These are phyloP conservation scores for Ambrosiella cleistominuta DNA, from an alignment of 2,329 filamentous ascomycete species.

Conservation along the genomic window DNA sequence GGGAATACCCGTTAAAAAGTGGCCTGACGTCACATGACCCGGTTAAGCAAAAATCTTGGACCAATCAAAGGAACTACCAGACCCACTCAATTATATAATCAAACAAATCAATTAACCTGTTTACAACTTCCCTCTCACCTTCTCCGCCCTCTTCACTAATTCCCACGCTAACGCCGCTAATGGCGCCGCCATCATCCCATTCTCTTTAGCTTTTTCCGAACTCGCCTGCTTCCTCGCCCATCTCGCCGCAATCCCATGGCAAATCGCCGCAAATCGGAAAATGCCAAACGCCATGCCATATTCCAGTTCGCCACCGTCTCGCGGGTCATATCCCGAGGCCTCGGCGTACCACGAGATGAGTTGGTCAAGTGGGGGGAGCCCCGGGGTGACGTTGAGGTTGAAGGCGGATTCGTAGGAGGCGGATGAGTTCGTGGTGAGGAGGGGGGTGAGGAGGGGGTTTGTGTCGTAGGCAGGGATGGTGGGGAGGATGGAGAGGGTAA, in stretches of 20 bases:
- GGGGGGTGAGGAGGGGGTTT: slow-evolving; percentile 15
- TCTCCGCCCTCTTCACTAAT: slow-evolving; percentile 35
- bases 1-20: no score
- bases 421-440: slow-evolving; percentile 14
- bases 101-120: not conserved
- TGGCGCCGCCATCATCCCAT: slow-evolving; percentile 50
- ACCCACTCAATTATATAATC: no score
- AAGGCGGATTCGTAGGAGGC: slow-evolving; percentile 31
- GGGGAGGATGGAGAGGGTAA: slow-evolving; percentile 21
- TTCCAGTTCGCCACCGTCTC: slow-evolving; percentile 30
- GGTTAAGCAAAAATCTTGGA: no score
- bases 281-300: slow-evolving; percentile 47
- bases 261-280: slow-evolving; percentile 43
- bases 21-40: no score
- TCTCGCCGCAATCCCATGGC: slow-evolving; percentile 81
- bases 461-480: slow-evolving; percentile 16
- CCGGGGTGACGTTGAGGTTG: slow-evolving; percentile 43
- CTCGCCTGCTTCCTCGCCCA: slow-evolving; percentile 77
- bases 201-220: slow-evolving; percentile 59
- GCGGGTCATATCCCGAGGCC: slow-evolving; percentile 53
- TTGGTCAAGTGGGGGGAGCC: slow-evolving; percentile 33
- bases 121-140: slow-evolving; percentile 15
- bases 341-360: slow-evolving; percentile 26
- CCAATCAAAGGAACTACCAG: no score
- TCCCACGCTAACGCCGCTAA: slow-evolving; percentile 68